These are phyloP conservation scores for Kwoniella dendrophila DNA, from an alignment of 768 basidiomycete genomes.

Conservation along the genomic window DNA sequence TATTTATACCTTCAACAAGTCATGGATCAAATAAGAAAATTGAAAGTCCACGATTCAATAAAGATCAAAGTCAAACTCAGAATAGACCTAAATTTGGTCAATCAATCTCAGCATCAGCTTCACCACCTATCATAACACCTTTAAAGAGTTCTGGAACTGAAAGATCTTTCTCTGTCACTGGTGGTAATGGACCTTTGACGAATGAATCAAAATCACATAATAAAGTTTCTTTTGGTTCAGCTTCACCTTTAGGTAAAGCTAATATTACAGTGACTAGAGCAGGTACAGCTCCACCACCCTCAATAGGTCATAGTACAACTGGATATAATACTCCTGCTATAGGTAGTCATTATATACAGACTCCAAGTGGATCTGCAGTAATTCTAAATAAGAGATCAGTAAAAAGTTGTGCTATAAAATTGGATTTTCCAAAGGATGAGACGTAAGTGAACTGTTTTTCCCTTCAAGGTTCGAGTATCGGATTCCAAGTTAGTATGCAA, in stretches of 20 bases:
- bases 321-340: constrained; percentile 17
- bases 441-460: constrained; percentile 16
- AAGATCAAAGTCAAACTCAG: constrained; percentile 5
- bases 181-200: no score
- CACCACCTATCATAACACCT: constrained; percentile 22
- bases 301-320: neutral
- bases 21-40: neutral
- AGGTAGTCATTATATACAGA: constrained; percentile 10
- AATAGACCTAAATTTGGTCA: neutral
- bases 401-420: constrained; percentile 24
- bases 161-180: constrained; percentile 15
- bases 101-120: constrained; percentile 5
- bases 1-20: constrained; percentile 11
- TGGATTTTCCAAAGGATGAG: constrained; percentile 32
- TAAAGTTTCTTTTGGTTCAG: constrained; percentile 22
- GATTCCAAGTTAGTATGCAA: neutral
- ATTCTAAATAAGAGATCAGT: constrained; percentile 14
- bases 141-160: constrained; percentile 14
- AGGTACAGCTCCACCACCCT: constrained; percentile 6
- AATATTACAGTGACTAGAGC: constrained; percentile 6
- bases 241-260: constrained; percentile 13
- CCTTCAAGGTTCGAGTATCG: neutral
- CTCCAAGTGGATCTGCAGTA: constrained; percentile 7
- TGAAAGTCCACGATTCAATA: constrained; percentile 13
- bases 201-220: constrained; percentile 12